Conservation (phyloP, 2,329 filamentous ascomycete genomes). For the Waltergamsia citrina region DNA sequence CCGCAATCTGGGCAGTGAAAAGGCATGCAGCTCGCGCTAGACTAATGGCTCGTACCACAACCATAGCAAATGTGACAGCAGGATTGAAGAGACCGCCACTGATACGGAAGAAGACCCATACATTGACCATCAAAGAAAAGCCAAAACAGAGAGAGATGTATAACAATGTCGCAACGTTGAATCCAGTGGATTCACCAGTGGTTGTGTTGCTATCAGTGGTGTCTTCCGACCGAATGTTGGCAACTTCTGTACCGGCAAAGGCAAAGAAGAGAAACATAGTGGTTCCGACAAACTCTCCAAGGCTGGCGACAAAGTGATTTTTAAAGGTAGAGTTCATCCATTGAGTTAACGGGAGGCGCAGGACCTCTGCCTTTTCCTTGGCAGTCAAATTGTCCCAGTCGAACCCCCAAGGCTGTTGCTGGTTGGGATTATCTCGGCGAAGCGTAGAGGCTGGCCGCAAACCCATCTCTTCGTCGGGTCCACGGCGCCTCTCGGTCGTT, state of each 20-base stretch:
- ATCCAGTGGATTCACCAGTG: slow-evolving; percentile 30
- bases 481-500: no score
- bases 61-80: slow-evolving; percentile 38
- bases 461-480: no score
- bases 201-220: slow-evolving; percentile 23
- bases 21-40: slow-evolving; percentile 33
- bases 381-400: slow-evolving; percentile 27
- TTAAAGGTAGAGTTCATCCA: slow-evolving; percentile 38
- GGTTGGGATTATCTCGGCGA: no score
- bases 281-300: slow-evolving; percentile 30
- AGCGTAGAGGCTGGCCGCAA: no score
- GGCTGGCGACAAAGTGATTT: slow-evolving; percentile 28
- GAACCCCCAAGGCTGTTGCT: no score
- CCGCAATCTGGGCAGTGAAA: slow-evolving; percentile 41
- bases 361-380: slow-evolving; percentile 29
- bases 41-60: slow-evolving; percentile 37
- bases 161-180: slow-evolving; percentile 30
- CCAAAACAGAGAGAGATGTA: slow-evolving; percentile 32
- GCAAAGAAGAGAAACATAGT: slow-evolving; percentile 33
- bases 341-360: slow-evolving; percentile 31
- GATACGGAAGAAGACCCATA: slow-evolving; percentile 38
- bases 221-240: slow-evolving; percentile 25
- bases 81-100: slow-evolving; percentile 27
- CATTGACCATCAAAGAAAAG: slow-evolving; percentile 33
- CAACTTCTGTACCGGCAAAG: slow-evolving; percentile 28